phyloP scores from a whole-genome alignment of 305 asterid species.

The Solanum hybrid region DNA sequence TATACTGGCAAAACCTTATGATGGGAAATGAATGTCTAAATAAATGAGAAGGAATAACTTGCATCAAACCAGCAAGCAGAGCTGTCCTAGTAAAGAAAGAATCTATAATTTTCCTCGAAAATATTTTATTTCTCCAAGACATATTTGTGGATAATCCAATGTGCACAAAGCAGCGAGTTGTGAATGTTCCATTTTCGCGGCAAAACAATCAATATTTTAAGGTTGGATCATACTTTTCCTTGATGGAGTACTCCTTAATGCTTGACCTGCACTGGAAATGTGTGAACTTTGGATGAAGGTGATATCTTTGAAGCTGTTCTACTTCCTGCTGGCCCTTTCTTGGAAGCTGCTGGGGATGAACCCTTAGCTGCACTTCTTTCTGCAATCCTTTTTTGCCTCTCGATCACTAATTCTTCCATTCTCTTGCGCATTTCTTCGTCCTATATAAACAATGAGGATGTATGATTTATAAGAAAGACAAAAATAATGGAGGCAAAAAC shows the following conservation, averaged over 20 bases:
- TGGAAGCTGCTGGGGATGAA: constrained; percentile 23
- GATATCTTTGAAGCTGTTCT: constrained; percentile 33
- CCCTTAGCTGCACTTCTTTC: constrained; percentile 59
- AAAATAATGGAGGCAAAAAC: not conserved
- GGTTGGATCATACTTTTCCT: not conserved
- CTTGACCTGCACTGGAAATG: constrained; percentile 1
- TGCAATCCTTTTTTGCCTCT: constrained; percentile 74
- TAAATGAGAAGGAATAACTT: not conserved
- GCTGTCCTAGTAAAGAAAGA: not conserved
- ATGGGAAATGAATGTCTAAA: constrained; percentile 3
- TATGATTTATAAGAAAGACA: not conserved
- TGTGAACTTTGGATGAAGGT: constrained; percentile 5
- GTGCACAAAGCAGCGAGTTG: not conserved
- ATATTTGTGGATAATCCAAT: not conserved
- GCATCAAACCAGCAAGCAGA: not conserved
- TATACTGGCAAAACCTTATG: not conserved
- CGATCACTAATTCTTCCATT: constrained; percentile 43
- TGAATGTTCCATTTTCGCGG: not conserved
- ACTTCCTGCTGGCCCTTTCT: constrained; percentile 40
- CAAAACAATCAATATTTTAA: not conserved
- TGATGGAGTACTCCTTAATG: not conserved
- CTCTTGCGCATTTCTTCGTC: constrained; percentile 74
- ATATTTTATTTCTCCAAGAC: not conserved
- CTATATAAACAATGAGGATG: constrained; percentile 20
- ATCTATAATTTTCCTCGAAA: not conserved